phyloP scores from a whole-genome alignment of 805 yeast species.

The Ogataea polymorpha region DNA sequence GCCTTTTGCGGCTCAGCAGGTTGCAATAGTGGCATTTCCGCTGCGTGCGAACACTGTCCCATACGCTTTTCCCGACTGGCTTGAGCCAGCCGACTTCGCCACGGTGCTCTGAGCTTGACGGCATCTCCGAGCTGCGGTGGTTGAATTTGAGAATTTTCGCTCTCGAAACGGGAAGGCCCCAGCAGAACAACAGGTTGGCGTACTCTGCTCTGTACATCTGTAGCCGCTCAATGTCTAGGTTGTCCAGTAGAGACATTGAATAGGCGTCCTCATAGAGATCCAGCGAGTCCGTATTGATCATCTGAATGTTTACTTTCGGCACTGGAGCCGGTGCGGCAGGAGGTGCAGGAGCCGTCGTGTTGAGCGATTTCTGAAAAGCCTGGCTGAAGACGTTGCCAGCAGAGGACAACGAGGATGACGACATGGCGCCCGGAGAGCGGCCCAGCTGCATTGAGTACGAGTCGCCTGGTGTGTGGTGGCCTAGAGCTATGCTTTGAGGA shows the following conservation, averaged over 20 bases:
- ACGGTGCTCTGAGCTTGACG: conserved; percentile 22
- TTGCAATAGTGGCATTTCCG: conserved; percentile 67
- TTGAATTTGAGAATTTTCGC: conserved; percentile 76
- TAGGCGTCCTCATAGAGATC: conserved; percentile 45
- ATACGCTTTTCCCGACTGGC: conserved; percentile 15
- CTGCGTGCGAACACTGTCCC: conserved; percentile 16
- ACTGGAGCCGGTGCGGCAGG: neutral
- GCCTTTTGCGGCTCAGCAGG: conserved; percentile 53
- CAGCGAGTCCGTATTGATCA: conserved; percentile 42
- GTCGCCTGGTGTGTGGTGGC: conserved; percentile 7
- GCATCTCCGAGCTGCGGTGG: conserved; percentile 25
- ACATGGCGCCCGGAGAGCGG: conserved; percentile 8
- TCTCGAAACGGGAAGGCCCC: conserved; percentile 83
- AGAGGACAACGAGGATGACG: conserved; percentile 18
- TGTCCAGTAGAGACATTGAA: conserved; percentile 39
- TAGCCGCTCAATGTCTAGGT: conserved; percentile 37
- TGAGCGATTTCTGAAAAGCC: conserved; percentile 21
- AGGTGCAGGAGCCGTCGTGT: neutral
- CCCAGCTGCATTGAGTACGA: conserved; percentile 7
- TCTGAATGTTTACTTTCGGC: conserved; percentile 41
- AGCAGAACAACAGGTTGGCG: conserved; percentile 69
- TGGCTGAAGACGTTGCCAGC: conserved; percentile 24
- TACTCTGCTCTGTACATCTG: conserved; percentile 58
- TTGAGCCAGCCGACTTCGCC: conserved; percentile 31
- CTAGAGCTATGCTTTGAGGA: conserved; percentile 12